Conservation (phyloP, 23 red algal species). For the Cyanidioschyzon merolae region DNA sequence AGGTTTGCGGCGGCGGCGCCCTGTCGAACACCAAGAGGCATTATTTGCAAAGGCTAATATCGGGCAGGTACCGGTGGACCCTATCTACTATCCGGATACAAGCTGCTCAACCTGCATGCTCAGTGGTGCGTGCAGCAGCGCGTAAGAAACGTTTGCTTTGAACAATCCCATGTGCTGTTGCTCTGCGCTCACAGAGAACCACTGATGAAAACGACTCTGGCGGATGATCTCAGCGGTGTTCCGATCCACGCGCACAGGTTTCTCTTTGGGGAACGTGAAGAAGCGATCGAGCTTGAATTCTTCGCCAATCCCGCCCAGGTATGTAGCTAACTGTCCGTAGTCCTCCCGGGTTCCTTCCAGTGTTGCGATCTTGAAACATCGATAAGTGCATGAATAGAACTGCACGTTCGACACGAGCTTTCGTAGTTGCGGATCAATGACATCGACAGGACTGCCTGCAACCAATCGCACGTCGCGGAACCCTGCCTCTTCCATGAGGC, state of each 20-base stretch:
- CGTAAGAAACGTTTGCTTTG: background rate
- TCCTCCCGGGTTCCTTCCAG: background rate
- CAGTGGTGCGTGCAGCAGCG: background rate
- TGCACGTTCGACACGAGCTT: slow-evolving; percentile 39
- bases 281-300: background rate
- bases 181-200: background rate
- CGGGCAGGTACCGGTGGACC: no score
- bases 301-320: background rate
- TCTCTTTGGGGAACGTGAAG: background rate
- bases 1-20: no score
- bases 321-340: background rate
- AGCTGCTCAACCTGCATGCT: background rate
- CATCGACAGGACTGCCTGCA: background rate
- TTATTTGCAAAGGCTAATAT: no score
- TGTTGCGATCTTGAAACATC: slow-evolving; percentile 38
- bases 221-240: background rate
- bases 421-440: background rate
- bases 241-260: background rate
- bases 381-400: slow-evolving; percentile 64
- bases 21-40: no score
- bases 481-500: slow-evolving; percentile 17
- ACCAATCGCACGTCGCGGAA: slow-evolving; percentile 33
- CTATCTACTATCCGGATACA: no score
- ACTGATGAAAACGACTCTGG: background rate
- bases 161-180: background rate